Base-by-base conservation (phyloP, 257 asterid genomes). In the Plantago ovata region DNA sequence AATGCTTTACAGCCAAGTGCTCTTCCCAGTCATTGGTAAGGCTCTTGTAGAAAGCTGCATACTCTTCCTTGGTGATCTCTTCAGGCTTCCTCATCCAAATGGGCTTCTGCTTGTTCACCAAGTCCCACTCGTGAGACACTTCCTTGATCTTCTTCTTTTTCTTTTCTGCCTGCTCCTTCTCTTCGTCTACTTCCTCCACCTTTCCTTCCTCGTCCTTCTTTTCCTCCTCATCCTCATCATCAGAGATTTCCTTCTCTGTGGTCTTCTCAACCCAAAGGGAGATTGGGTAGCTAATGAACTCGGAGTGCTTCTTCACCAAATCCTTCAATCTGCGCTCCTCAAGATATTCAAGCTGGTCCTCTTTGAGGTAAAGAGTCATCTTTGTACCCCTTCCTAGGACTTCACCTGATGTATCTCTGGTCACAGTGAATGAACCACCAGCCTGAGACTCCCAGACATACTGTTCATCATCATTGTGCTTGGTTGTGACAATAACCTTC, bases 51-150 rank as follows among this genome's bases (percentile, higher is more conserved):
- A 81, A 81, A 49, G 87, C 84, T 6, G 84, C 74, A 59, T 81
- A 81, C 51, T 81, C 87, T 15, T 81, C 87, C 70, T 81, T 81
- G 0, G 77, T 81, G 33, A 81, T 81, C 56, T 81, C 87, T 42
- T 81, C 87, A 3, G 87, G 84, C 44, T 77, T 80, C 68, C 84
- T 77, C 83, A 80, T 74, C 87, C 87, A 80, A 19, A 80, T 80
- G 0, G 84, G 84, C 58, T 81, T 77, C 68, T 81, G 87, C 62
- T 77, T 81, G 80, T 81, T 81, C 11, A 75, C 80, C 63, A 77
- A 43, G 4, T 72, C 52, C 81, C 81, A 81, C 41, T 81, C 87
- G 11, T 81, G 75, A 10, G 84, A 77, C 6, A 81, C 84, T 44
- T 77, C 84, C 60, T 77, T 81, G 39, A 81, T 73, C 72, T 81